Conservation (phyloP, 129 eudicot species). For the Heracleum sosnowskyi region DNA sequence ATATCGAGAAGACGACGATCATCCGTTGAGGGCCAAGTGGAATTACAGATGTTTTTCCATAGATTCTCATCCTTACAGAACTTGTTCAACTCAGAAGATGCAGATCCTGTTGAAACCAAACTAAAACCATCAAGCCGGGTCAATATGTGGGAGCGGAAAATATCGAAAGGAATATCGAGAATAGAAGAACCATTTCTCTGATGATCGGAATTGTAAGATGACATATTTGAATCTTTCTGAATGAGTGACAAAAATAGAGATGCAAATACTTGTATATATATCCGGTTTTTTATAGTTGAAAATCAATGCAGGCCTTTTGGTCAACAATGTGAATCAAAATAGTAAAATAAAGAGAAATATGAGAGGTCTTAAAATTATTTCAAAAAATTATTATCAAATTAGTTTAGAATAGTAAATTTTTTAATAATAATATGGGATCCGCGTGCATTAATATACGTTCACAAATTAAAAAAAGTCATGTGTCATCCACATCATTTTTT, state of each 20-base stretch:
- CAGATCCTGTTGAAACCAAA: constrained; percentile 9
- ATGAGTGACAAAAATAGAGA: background rate
- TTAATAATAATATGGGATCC: too few relatives aligned
- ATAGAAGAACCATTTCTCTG: background rate
- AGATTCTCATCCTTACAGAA: constrained; percentile 8
- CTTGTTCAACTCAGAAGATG: constrained; percentile 7
- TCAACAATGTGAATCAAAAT: background rate
- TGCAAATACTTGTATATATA: background rate
- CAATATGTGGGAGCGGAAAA: constrained; percentile 12
- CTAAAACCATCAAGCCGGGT: constrained; percentile 14
- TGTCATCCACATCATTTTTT: too few relatives aligned
- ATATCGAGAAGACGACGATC: constrained; percentile 10
- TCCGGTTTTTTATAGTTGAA: background rate
- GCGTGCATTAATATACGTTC: too few relatives aligned
- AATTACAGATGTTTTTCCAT: constrained; percentile 7
- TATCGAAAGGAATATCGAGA: constrained; percentile 6
- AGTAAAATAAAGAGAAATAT: too few relatives aligned
- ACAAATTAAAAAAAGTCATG: too few relatives aligned
- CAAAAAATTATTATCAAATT: too few relatives aligned
- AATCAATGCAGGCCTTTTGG: background rate
- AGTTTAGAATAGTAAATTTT: too few relatives aligned
- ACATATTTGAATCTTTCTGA: background rate
- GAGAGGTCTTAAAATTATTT: too few relatives aligned
- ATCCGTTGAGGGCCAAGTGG: constrained; percentile 20
- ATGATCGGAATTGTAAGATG: background rate